Conservation (phyloP, 73 alveolate genomes). For the Paramecium tetraurelia region DNA sequence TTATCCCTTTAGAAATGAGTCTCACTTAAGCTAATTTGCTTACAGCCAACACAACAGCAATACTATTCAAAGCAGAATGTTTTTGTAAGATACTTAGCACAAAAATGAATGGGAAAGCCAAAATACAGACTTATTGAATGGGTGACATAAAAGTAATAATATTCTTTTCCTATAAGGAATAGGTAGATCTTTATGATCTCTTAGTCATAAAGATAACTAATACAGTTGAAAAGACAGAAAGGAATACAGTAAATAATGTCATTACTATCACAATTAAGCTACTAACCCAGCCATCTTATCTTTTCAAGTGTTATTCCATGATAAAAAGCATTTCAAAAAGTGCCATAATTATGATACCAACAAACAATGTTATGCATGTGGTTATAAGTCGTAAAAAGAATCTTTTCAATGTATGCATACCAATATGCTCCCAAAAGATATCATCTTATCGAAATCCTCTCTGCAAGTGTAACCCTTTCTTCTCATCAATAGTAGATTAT, state of each 20-base stretch:
- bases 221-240: not conserved
- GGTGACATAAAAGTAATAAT: constrained; percentile 24
- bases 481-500: not conserved
- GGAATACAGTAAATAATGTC: not conserved
- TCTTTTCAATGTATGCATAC: constrained; percentile 35
- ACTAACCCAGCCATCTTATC: not conserved
- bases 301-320: not conserved
- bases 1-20: not conserved
- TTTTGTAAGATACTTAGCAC: not conserved
- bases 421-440: constrained; percentile 44
- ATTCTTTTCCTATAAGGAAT: constrained; percentile 26
- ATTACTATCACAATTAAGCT: not conserved
- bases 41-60: not conserved
- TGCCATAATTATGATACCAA: constrained; percentile 15
- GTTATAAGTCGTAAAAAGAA: constrained; percentile 3
- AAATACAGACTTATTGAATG: not conserved
- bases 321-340: not conserved
- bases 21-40: constrained; percentile 11
- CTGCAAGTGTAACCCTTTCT: constrained; percentile 1
- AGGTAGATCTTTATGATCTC: not conserved
- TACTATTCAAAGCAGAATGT: not conserved
- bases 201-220: constrained; percentile 8
- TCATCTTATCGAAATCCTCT: constrained; percentile 51
- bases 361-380: not conserved
- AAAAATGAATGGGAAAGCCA: constrained; percentile 11